Evolutionary conservation across 2,329 filamentous ascomycete genomes (phyloP).

Genomic region (Cucurbitaria berberidis): DNA sequence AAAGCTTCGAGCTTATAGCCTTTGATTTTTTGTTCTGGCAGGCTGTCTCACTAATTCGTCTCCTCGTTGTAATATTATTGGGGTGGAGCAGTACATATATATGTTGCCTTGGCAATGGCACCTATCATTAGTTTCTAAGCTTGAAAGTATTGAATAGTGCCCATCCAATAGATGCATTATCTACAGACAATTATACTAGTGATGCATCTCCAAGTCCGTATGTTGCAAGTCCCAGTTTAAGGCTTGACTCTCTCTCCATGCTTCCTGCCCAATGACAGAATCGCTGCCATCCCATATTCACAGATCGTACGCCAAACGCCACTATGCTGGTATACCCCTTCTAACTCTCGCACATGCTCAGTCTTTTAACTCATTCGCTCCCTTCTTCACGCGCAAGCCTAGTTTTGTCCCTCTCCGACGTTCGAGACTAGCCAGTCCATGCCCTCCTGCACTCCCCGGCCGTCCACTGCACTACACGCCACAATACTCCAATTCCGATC

Average conservation of each 20-base stretch:
- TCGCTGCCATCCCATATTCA: constrained; percentile 5
- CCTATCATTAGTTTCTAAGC: too few relatives aligned
- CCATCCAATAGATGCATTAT: too few relatives aligned
- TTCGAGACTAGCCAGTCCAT: constrained; percentile 98
- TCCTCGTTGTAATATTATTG: not conserved
- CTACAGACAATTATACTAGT: not conserved
- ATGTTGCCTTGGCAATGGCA: too few relatives aligned
- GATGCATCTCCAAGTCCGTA: not conserved
- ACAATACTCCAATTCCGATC: constrained; percentile 99
- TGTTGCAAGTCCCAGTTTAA: not conserved
- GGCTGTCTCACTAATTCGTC: not conserved
- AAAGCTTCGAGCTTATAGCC: not conserved
- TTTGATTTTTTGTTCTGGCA: not conserved
- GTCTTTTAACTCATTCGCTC: constrained; percentile 6
- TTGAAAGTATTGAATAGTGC: too few relatives aligned
- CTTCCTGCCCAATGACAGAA: not conserved
- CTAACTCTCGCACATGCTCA: constrained; percentile 4
- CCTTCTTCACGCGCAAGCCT: constrained; percentile 4
- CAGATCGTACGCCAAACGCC: constrained; percentile 24
- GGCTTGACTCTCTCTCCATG: not conserved
- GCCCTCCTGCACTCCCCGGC: constrained; percentile 90
- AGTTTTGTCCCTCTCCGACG: constrained; percentile 11
- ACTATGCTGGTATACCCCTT: constrained; percentile 27
- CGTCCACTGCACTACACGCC: constrained; percentile 94
- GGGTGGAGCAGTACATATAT: not conserved